Evolutionary conservation across 1,139 yeast species (phyloP).

Genomic region (Scheffersomyces titani): DNA sequence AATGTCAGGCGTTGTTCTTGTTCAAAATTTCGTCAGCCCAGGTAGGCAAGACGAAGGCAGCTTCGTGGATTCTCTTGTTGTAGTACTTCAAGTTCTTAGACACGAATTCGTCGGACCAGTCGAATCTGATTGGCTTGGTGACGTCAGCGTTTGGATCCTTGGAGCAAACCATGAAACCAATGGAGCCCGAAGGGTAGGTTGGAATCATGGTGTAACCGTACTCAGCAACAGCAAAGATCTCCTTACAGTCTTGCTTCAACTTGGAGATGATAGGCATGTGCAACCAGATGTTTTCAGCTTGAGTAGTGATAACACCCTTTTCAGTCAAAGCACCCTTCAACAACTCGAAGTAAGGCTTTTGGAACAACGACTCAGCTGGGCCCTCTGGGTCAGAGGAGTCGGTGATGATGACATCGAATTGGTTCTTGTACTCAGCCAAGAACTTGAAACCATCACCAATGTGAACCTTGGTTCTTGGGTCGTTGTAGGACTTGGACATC

Average conservation of each 20-base stretch:
- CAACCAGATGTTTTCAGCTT: constrained; percentile 89
- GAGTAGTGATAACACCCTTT: constrained; percentile 88
- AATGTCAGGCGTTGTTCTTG: constrained; percentile 14
- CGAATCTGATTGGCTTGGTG: constrained; percentile 63
- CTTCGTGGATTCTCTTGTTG: constrained; percentile 75
- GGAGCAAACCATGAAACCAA: constrained; percentile 91
- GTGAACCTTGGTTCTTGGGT: constrained; percentile 80
- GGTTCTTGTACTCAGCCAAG: constrained; percentile 66
- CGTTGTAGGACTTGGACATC: constrained; percentile 76
- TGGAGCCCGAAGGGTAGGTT: constrained; percentile 91
- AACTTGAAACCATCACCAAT: constrained; percentile 93
- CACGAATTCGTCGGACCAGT: constrained; percentile 64
- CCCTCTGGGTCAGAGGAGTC: constrained; percentile 98
- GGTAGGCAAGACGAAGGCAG: constrained; percentile 84
- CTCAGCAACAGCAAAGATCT: constrained; percentile 85
- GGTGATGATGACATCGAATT: constrained; percentile 87
- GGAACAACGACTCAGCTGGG: constrained; percentile 89
- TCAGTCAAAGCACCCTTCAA: constrained; percentile 78
- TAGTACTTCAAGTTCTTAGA: constrained; percentile 71
- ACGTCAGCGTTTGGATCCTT: constrained; percentile 69
- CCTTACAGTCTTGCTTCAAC: constrained; percentile 71
- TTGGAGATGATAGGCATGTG: constrained; percentile 78
- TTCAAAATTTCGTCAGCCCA: constrained; percentile 60
- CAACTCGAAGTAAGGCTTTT: constrained; percentile 80
- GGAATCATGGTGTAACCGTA: constrained; percentile 90